phyloP scores from a whole-genome alignment of 2,329 filamentous ascomycete genomes.

The Ilyonectria sp. region DNA sequence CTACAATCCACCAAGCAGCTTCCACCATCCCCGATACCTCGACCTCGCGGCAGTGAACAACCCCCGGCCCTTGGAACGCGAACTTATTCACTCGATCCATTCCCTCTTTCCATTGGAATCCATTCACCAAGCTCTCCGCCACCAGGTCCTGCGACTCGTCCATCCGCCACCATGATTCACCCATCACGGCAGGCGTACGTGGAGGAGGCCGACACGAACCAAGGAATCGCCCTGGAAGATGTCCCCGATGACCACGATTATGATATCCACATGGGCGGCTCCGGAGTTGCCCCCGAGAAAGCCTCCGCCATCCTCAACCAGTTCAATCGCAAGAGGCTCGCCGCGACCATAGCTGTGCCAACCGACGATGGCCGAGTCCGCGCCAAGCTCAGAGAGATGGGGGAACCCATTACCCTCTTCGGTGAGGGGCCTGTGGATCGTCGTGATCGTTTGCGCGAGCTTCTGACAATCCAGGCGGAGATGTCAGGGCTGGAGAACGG shows the following conservation, averaged over 20 bases:
- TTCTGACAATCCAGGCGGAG: constrained; percentile 82
- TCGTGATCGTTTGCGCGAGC: constrained; percentile 86
- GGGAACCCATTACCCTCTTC: constrained; percentile 95
- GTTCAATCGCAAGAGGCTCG: constrained; percentile 91
- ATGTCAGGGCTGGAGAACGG: constrained; percentile 69
- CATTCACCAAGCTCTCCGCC: background rate
- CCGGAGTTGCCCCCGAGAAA: constrained; percentile 82
- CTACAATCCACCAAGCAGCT: background rate
- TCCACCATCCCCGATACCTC: background rate
- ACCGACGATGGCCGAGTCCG: constrained; percentile 94
- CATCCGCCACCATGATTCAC: constrained; percentile 75
- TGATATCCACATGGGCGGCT: constrained; percentile 76
- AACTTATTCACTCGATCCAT: background rate
- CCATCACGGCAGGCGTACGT: constrained; percentile 94
- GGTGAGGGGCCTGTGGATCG: constrained; percentile 90
- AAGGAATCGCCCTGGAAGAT: constrained; percentile 64
- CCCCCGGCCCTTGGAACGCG: background rate
- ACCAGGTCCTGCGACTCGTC: constrained; percentile 10
- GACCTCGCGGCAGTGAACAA: background rate
- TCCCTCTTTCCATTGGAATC: background rate
- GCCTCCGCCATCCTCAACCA: constrained; percentile 89
- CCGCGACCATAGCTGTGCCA: constrained; percentile 90
- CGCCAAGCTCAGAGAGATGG: constrained; percentile 83
- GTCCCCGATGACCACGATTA: constrained; percentile 84
- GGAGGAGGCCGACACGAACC: constrained; percentile 80